phyloP scores from a whole-genome alignment of 2,329 filamentous ascomycete species.

The Neoarthrinium moseri region DNA sequence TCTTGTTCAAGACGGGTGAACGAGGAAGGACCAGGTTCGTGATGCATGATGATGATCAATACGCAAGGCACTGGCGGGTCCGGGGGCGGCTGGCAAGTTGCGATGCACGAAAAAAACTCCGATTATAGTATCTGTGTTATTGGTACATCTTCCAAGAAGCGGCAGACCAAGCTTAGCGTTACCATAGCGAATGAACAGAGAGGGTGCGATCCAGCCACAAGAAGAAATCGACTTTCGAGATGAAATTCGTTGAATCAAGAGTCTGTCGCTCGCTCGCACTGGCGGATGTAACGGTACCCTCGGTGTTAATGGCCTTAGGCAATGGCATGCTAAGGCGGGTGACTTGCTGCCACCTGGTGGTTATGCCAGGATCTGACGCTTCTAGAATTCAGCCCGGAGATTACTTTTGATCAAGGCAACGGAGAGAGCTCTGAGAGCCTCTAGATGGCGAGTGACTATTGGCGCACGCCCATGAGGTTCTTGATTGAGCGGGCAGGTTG shows the following conservation, averaged over 20 bases:
- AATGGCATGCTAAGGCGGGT: neutral
- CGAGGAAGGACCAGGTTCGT: neutral
- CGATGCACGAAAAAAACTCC: constrained; percentile 20
- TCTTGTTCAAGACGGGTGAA: too few species aligned
- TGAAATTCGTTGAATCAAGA: too few species aligned
- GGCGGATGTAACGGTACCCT: too few species aligned
- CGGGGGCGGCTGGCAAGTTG: constrained; percentile 15
- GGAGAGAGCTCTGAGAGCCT: too few species aligned
- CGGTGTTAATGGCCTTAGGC: neutral
- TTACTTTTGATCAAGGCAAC: neutral
- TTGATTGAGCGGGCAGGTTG: too few species aligned
- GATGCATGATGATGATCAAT: neutral
- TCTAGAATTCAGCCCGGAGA: neutral
- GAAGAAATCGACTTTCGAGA: too few species aligned
- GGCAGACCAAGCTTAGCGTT: too few species aligned
- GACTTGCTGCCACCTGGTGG: neutral
- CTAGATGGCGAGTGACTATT: too few species aligned
- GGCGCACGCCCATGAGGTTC: too few species aligned
- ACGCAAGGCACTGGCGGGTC: constrained; percentile 9
- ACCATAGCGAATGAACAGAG: too few species aligned
- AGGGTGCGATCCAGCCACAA: too few species aligned
- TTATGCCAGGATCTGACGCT: neutral
- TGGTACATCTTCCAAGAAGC: neutral
- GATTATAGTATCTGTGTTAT: constrained; percentile 14
- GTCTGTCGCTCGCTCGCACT: too few species aligned